Evolutionary conservation across 139 green algal genomes (phyloP), one percentile per base, ranked within the genome.

Genomic region (Ulvella scutata): DNA sequence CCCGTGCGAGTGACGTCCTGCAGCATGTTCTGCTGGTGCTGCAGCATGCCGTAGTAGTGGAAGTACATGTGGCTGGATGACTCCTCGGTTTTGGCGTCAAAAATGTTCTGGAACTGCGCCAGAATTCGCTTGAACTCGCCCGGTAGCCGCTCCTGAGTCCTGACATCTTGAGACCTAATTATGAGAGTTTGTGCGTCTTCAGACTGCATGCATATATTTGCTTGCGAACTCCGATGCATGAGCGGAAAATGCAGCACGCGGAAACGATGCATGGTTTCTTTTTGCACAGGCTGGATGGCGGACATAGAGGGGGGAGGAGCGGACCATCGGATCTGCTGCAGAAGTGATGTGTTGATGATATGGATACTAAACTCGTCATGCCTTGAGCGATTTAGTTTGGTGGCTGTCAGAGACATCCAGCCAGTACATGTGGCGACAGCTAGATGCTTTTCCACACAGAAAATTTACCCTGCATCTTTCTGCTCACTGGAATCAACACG

Each of bases 1-100:
- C 93, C 93, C 23, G 93, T 97, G 40, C 90, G 81, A 3, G 89
- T 85, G 62, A 88, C 88, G 81, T 96, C 91, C 81, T 94, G 87
- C 43, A 96, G 84, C 90, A 94, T 95, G 86, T 95, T 96, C 77
- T 97, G 93, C 82, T 97, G 93, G 80, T 97, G 90, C 79, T 90
- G 83, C 51, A 97, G 85, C 85, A 89, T 89, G 43, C 85, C 84
- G 38, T 92, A 93, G 79, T 92, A 94, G 61, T 87, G 83, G 80
- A 97, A 97, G 79, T 97, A 97, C 61, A 93, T 73, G 26, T 93
- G 86, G 4, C 90, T 82, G 13, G 75, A 88, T 40, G 76, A 83
- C 75, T 84, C 79, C 43, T 97, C 92, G 1, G 84, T 97, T 74
- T 92, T 93, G 0, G 37, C 38, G 39, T 90, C 82, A 82, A 95